Conservation (phyloP, 345 rosid species). For the Pseudoturritis turrita region DNA sequence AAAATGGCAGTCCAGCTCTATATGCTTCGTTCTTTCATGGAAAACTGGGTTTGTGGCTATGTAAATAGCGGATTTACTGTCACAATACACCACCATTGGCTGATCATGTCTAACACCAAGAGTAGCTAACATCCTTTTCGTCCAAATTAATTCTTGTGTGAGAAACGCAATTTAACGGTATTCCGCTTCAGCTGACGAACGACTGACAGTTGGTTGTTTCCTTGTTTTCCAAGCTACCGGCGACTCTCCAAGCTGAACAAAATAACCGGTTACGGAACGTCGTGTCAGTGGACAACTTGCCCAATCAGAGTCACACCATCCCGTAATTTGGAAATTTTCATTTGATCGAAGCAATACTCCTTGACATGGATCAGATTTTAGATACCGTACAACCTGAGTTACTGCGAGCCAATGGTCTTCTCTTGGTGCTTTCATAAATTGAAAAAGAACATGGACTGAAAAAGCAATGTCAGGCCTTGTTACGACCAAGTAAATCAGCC, state of each 20-base stretch:
- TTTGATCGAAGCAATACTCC: too few relatives aligned
- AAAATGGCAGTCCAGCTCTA: not conserved
- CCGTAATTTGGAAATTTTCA: not conserved
- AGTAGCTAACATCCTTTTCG: not conserved
- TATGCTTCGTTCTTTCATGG: not conserved
- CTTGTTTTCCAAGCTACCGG: not conserved
- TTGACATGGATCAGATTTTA: too few relatives aligned
- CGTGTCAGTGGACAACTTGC: not conserved
- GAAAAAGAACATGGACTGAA: too few relatives aligned
- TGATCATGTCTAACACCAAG: not conserved
- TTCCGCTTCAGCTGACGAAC: not conserved
- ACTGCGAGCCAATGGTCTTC: too few relatives aligned
- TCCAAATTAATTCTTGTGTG: not conserved
- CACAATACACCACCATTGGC: not conserved
- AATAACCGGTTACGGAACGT: not conserved
- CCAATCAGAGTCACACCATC: not conserved
- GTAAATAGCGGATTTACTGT: not conserved
- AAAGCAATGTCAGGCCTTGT: too few relatives aligned
- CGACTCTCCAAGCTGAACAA: not conserved
- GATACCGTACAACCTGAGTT: too few relatives aligned
- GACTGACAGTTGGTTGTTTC: not conserved
- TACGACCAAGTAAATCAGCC: too few relatives aligned
- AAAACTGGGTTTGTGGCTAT: not conserved
- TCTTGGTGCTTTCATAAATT: too few relatives aligned
- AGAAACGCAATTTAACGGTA: not conserved